phyloP scores from a whole-genome alignment of 1,284 basidiomycete species.

The Ceratobasidium sp. region DNA sequence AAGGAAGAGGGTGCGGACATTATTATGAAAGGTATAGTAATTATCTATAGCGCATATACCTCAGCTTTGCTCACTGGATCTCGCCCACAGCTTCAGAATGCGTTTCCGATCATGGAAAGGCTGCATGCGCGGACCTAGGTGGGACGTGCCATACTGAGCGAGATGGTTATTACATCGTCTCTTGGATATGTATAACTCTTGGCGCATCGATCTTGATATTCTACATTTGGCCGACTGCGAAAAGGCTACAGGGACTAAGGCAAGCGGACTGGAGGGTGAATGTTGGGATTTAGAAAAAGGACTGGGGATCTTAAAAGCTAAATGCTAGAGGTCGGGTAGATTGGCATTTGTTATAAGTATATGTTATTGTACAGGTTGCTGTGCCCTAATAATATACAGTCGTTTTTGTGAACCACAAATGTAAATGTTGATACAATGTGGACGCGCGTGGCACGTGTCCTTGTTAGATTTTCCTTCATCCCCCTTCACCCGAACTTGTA shows the following conservation, averaged over 20 bases:
- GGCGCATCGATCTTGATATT: constrained; percentile 75
- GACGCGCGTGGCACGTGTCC: no score
- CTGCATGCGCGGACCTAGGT: constrained; percentile 73
- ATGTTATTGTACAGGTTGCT: background rate
- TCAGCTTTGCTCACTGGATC: background rate
- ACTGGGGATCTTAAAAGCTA: background rate
- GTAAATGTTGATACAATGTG: no score
- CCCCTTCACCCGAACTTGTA: no score
- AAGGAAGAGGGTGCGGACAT: constrained; percentile 61
- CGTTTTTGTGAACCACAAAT: background rate
- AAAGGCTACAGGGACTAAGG: constrained; percentile 69
- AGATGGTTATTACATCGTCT: constrained; percentile 94
- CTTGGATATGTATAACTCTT: constrained; percentile 76
- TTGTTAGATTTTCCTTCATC: no score
- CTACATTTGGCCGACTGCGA: constrained; percentile 86
- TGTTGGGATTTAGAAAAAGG: background rate
- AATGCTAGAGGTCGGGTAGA: background rate
- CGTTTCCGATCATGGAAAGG: constrained; percentile 88
- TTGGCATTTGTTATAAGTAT: background rate
- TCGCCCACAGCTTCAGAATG: constrained; percentile 76
- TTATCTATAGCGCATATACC: constrained; percentile 39
- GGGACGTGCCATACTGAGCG: constrained; percentile 83
- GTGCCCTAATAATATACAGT: background rate
- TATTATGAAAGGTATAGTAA: constrained; percentile 63
- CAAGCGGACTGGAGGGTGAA: constrained; percentile 27